Base-by-base conservation (phyloP, 2,329 filamentous ascomycete species). In the Stagonosporopsis rhizophila region DNA sequence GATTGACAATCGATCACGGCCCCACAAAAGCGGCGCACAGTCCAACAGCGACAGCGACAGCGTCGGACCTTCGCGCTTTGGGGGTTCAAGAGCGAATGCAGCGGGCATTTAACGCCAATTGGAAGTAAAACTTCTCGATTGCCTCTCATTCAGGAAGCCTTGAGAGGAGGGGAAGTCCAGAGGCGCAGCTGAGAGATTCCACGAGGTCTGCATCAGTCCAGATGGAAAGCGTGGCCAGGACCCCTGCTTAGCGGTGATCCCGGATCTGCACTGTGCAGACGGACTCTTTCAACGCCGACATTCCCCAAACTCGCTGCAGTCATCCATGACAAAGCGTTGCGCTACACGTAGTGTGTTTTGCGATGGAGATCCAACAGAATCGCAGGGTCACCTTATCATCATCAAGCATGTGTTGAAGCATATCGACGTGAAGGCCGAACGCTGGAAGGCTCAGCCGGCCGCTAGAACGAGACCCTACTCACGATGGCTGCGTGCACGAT, bases 231-330 rank as follows among this genome's bases (percentile, higher is more conserved):
- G 30, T 19, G 47, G 45, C 25, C 38, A 44, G 25, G 41, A 34
- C 47, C 53, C 47, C 34, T 56, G 53, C 51, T 48, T 56, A 56
- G 53, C 53, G 53, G 23, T 32, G 47, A 48, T 52, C 42, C 32
- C n/a, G 45, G 52, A 56, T 56, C 52, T 56, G 46, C 52, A 30
- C n/a, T n/a, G n/a, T n/a, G 28, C 23, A 42, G 17, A 11, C 47
- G 42, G 53, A 17, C 37, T 20, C 7, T 20, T 38, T n/a, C 8
- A 12, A 44, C 22, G 53, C 53, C 42, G 42, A 52, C 44, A 37
- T 38, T 38, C 34, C 14, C 37, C 32, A 42, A 41, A 2, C 5
- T 38, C 42, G 27, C 20, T 37, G 42, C 38, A 42, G 53, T 52
- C 47, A 51, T 52, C 25, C 42, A 56, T 48, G 53, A 56, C 48